These are phyloP conservation scores for Actinomortierella ambigua DNA, from an alignment of 371 early-diverging fungal species.

Conservation along the genomic window DNA sequence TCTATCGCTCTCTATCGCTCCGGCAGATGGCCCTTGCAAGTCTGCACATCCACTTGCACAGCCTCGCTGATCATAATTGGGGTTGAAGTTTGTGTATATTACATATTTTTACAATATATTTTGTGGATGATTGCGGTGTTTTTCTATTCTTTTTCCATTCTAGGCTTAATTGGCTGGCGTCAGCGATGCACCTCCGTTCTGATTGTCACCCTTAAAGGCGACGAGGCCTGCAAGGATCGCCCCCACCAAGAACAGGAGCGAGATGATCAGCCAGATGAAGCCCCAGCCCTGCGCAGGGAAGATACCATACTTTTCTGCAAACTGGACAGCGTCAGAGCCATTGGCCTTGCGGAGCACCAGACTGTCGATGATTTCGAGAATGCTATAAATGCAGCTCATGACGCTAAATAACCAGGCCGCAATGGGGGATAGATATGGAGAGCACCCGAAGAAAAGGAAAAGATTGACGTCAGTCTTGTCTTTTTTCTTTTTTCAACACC, in stretches of 20 bases:
- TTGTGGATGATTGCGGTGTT: neutral
- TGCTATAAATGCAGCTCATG: constrained; percentile 89
- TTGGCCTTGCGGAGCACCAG: constrained; percentile 87
- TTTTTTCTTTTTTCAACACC: neutral
- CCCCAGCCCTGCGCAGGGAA: constrained; percentile 90
- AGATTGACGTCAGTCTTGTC: neutral
- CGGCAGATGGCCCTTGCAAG: no score
- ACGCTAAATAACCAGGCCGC: constrained; percentile 53
- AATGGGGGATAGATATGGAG: neutral
- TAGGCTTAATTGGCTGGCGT: neutral
- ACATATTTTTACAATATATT: no score
- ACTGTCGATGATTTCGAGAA: constrained; percentile 96
- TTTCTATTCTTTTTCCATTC: neutral
- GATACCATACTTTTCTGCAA: constrained; percentile 80
- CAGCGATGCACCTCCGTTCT: no score
- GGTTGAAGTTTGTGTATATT: no score
- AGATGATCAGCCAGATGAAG: constrained; percentile 86
- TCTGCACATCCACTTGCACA: no score
- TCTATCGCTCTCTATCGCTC: no score
- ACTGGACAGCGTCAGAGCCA: constrained; percentile 91
- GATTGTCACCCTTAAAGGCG: constrained; percentile 67
- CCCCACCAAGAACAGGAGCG: constrained; percentile 75
- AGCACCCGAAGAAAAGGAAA: neutral
- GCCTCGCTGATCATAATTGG: no score
- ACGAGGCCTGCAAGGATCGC: constrained; percentile 82